Evolutionary conservation across 2,329 filamentous ascomycete species (phyloP), one percentile per base, ranked within the genome.

Genomic region (Monosporascus sp.): DNA sequence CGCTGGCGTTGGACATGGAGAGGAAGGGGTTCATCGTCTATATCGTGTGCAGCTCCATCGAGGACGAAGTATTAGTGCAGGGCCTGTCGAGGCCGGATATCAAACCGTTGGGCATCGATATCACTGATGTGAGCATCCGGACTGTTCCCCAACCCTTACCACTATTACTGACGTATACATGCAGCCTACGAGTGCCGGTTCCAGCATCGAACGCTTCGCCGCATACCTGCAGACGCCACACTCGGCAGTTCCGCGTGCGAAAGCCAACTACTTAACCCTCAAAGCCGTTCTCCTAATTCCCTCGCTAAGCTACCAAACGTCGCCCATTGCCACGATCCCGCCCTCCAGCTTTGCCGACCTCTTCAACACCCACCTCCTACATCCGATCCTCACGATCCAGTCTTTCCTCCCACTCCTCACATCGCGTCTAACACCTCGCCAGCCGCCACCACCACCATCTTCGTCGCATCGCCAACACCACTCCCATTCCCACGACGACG

Each of bases 21-120:
- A 80, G 91, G 55, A 84, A 91, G 58, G 94, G 94, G 5, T 97
- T 95, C 69, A 89, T 97, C 55, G 90, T 97, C 52, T 99, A 91
- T 69, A 79, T 99, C 55, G 89, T 96, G 1, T 93, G 91, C 63
- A 87, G 84, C 58, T 90, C 84, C n/a, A 74, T 85, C 54, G 89
- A 96, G 63, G 93, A 97, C 60, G 91, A 97, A 68, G 78, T 85
- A 37, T 74, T 88, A 58, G 85, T 97, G 15, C 83, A 89, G 55
- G 81, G 83, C 55, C 82, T 96, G 68, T 81, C 85, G n/a, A 80
- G 90, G 56, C 78, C 84, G 6, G 94, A 97, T 66, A 87, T 97
- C 58, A 83, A 88, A 57, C 85, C 93, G 7, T 73, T 99, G 53
- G 84, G 84, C 66, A 80, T 97, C 58, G 91, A 97, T 64, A 84